phyloP scores from a whole-genome alignment of 2,329 filamentous ascomycete species.

The Aspergillus thermomutatus region DNA sequence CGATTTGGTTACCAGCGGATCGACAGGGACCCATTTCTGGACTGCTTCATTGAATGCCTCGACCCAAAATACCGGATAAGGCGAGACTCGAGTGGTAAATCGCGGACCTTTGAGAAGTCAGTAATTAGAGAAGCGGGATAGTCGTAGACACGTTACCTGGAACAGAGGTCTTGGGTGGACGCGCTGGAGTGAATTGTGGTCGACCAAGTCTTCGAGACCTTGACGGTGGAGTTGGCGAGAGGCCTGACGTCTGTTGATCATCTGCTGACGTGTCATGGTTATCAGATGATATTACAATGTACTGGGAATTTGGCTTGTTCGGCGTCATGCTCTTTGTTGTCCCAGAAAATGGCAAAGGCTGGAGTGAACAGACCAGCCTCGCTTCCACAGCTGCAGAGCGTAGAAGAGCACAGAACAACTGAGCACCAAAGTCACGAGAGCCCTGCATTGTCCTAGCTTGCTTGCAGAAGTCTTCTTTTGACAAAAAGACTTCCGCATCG shows the following conservation, averaged over 20 bases:
- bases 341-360: conserved; percentile 68
- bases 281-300: conserved; percentile 37
- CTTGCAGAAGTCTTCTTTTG: conserved; percentile 68
- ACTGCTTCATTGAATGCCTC: conserved; percentile 82
- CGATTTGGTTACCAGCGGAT: conserved; percentile 76
- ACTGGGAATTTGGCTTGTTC: conserved; percentile 35
- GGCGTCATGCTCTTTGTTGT: conserved; percentile 43
- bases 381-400: conserved; percentile 77
- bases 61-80: conserved; percentile 88
- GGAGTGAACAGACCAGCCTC: conserved; percentile 84
- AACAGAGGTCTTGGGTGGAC: conserved; percentile 13
- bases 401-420: conserved; percentile 84
- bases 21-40: conserved; percentile 88
- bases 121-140: not conserved
- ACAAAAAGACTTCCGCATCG: conserved; percentile 65
- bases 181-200: conserved; percentile 30
- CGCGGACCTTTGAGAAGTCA: conserved; percentile 31
- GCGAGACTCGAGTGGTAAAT: conserved; percentile 61
- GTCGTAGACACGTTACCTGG: conserved; percentile 15
- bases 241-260: conserved; percentile 15
- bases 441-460: conserved; percentile 69
- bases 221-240: conserved; percentile 14
- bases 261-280: conserved; percentile 30
- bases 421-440: conserved; percentile 84
- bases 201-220: conserved; percentile 33